phyloP scores from a whole-genome alignment of 768 basidiomycete species.

The Inosperma sp. region DNA sequence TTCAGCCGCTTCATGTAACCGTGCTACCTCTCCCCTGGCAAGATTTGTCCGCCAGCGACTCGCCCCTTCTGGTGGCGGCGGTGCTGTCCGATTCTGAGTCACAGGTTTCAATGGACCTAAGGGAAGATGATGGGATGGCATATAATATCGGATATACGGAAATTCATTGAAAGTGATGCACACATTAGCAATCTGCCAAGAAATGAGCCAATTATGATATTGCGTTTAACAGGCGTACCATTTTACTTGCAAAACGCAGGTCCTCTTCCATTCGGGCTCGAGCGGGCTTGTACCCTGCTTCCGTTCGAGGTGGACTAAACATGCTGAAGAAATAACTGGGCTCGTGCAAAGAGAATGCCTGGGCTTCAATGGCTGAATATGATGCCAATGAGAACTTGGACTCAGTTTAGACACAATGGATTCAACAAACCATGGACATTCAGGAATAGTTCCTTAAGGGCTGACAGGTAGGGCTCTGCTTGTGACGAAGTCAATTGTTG shows the following conservation, averaged over 20 bases:
- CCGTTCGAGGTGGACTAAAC: conserved; percentile 78
- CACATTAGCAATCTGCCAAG: conserved; percentile 71
- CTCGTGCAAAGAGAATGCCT: conserved; percentile 73
- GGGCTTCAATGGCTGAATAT: conserved; percentile 71
- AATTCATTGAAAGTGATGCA: conserved; percentile 89
- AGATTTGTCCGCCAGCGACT: conserved; percentile 78
- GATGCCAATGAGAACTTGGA: conserved; percentile 6
- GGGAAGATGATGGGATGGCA: conserved; percentile 76
- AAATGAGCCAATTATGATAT: too few species aligned
- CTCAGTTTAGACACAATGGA: background rate
- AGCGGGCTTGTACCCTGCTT: conserved; percentile 59
- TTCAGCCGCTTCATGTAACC: conserved; percentile 65
- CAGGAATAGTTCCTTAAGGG: conserved; percentile 80
- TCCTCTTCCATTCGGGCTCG: conserved; percentile 84
- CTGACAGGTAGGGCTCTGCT: conserved; percentile 72
- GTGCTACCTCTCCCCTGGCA: conserved; percentile 64
- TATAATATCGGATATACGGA: conserved; percentile 90
- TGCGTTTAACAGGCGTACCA: conserved; percentile 37
- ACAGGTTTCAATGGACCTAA: conserved; percentile 78
- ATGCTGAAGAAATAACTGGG: conserved; percentile 85
- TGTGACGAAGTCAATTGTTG: conserved; percentile 68
- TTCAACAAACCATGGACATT: conserved; percentile 90
- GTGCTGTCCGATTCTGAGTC: conserved; percentile 57
- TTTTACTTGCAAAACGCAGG: conserved; percentile 67
- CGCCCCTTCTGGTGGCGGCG: conserved; percentile 58